Percentiles rank a stretch among this genome's conserved stretches.
These are phyloP conservation scores for Priceomyces melissophilus DNA, from an alignment of 805 yeast species.

Conservation along the genomic window DNA sequence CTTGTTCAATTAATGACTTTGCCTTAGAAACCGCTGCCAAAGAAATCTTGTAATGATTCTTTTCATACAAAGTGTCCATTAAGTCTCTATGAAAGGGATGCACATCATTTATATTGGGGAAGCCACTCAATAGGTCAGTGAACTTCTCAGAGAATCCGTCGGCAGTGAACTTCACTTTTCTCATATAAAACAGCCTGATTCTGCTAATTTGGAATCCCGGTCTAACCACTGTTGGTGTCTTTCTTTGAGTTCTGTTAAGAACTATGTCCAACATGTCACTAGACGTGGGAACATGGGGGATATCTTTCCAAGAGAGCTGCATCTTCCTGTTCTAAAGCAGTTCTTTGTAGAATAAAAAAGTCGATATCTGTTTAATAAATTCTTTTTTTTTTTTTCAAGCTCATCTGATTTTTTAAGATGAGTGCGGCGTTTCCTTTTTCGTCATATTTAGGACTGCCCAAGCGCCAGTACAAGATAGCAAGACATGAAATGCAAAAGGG, in stretches of 20 bases:
- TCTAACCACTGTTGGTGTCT: conserved; percentile 98
- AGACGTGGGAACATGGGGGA: conserved; percentile 89
- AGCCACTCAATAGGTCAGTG: conserved; percentile 77
- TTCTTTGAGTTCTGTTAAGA: conserved; percentile 95
- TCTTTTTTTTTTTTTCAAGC: conserved; percentile 1
- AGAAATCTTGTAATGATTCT: conserved; percentile 96
- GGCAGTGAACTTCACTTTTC: conserved; percentile 94
- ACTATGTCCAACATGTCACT: conserved; percentile 95
- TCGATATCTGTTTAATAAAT: not conserved
- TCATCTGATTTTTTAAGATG: conserved; percentile 6
- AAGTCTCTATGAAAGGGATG: conserved; percentile 98
- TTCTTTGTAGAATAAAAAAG: not conserved
- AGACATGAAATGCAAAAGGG: too few relatives aligned
- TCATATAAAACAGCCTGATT: conserved; percentile 95
- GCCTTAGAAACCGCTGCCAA: conserved; percentile 93
- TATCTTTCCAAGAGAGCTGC: conserved; percentile 99
- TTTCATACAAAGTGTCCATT: conserved; percentile 96
- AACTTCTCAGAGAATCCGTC: conserved; percentile 96
- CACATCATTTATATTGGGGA: conserved; percentile 95
- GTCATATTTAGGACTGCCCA: too few relatives aligned
- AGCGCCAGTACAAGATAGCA: too few relatives aligned
- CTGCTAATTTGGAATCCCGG: conserved; percentile 95
- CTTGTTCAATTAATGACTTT: conserved; percentile 91
- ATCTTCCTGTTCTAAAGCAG: conserved; percentile 33
- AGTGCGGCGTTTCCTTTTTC: conserved; percentile 2